These are phyloP conservation scores for Phytophthora megakarya DNA, from an alignment of 352 stramenopile genomes.

Conservation along the genomic window DNA sequence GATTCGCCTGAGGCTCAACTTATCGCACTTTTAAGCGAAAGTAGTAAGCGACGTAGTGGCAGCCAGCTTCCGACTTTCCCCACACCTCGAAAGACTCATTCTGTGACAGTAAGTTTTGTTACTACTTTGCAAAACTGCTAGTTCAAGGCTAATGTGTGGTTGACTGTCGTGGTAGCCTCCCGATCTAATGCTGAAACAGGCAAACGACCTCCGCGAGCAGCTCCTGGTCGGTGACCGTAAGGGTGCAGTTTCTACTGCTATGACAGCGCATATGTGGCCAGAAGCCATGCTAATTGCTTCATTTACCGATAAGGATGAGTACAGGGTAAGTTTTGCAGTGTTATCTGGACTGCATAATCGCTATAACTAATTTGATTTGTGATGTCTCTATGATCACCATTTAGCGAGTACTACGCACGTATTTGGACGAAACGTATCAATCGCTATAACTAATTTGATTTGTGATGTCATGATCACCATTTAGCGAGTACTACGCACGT, in stretches of 20 bases:
- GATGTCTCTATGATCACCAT: slow-evolving; percentile 5
- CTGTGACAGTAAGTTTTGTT: slow-evolving; percentile 37
- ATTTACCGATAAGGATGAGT: slow-evolving; percentile 86
- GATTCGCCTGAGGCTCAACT: slow-evolving; percentile 71
- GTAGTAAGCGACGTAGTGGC: slow-evolving; percentile 61
- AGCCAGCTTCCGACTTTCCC: slow-evolving; percentile 55
- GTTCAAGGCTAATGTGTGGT: slow-evolving; percentile 9
- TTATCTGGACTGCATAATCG: background rate
- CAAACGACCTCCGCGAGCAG: slow-evolving; percentile 66
- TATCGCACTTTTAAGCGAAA: slow-evolving; percentile 70
- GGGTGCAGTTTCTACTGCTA: slow-evolving; percentile 75
- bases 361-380: slow-evolving; percentile 4
- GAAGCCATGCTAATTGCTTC: slow-evolving; percentile 88
- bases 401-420: slow-evolving; percentile 71
- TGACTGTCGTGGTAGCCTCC: slow-evolving; percentile 45
- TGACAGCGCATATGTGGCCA: slow-evolving; percentile 83
- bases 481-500: slow-evolving; percentile 71
- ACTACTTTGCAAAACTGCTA: background rate
- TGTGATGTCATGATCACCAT: slow-evolving; percentile 4
- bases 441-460: too few species aligned
- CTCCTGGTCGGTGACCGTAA: slow-evolving; percentile 81
- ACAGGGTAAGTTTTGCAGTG: slow-evolving; percentile 49
- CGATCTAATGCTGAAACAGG: slow-evolving; percentile 52
- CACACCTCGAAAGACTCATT: slow-evolving; percentile 46
- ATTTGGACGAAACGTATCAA: slow-evolving; percentile 84